Percentiles rank a stretch among this genome's conserved stretches.
Evolutionary conservation across 805 yeast genomes (phyloP).

Genomic region (Huiozyma naganishii): DNA sequence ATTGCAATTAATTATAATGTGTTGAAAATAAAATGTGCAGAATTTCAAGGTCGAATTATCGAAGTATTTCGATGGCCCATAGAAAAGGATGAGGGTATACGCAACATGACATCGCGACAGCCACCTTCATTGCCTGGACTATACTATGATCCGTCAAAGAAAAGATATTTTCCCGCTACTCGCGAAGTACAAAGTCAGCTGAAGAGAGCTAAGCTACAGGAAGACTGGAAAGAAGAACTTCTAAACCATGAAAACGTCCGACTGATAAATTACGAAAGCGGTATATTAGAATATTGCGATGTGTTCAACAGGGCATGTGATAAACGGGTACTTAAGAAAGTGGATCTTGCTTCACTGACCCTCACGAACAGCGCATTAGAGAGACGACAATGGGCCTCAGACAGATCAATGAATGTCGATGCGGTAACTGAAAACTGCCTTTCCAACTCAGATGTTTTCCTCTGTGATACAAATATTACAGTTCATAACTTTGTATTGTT

Average conservation of each 20-base stretch:
- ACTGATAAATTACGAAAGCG: not conserved
- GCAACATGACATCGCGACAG: not conserved
- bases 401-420: too few species aligned
- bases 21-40: not conserved
- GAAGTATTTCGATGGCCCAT: not conserved
- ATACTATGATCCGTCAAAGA: conserved; percentile 17
- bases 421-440: too few species aligned
- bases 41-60: not conserved
- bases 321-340: not conserved
- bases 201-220: conserved; percentile 1
- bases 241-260: not conserved
- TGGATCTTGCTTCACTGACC: not conserved
- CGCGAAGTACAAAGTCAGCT: not conserved
- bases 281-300: not conserved
- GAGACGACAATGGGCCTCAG: not conserved
- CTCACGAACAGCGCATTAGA: not conserved
- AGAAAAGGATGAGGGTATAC: not conserved
- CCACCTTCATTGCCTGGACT: conserved; percentile 17
- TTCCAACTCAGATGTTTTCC: too few species aligned
- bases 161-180: conserved; percentile 17
- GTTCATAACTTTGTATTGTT: too few species aligned
- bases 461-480: too few species aligned
- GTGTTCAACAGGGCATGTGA: not conserved
- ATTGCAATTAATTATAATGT: too few species aligned
- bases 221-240: not conserved